Conservation (phyloP, 139 green algal species). For the Asterochloris erici region DNA sequence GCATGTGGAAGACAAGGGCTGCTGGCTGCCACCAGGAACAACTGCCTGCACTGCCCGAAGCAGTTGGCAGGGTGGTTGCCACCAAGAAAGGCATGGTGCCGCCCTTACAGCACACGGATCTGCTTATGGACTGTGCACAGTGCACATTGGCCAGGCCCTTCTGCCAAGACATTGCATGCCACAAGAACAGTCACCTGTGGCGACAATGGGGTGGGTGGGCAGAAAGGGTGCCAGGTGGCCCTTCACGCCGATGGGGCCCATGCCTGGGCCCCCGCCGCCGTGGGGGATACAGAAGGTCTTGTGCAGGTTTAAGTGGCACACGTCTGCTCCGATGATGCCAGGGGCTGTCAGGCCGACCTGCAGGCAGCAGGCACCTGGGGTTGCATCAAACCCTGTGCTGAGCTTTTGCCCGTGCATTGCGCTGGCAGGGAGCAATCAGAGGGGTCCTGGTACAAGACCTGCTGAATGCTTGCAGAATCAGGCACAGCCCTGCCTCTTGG, state of each 20-base stretch:
- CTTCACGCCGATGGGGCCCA: slow-evolving; percentile 84
- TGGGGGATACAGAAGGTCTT: slow-evolving; percentile 99
- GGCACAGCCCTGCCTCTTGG: no score
- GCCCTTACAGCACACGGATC: not conserved
- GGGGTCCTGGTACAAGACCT: no score
- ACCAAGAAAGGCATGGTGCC: no score
- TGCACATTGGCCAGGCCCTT: not conserved
- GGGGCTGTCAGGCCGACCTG: slow-evolving; percentile 96
- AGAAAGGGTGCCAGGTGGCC: slow-evolving; percentile 96
- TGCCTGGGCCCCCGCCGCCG: slow-evolving; percentile 88
- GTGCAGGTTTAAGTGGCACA: slow-evolving; percentile 99
- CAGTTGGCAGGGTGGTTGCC: no score
- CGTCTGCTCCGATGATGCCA: slow-evolving; percentile 96
- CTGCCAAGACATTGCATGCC: not conserved
- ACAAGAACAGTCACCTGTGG: slow-evolving; percentile 59
- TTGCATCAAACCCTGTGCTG: no score
- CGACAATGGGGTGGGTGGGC: slow-evolving; percentile 87
- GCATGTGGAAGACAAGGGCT: no score
- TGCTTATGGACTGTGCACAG: no score
- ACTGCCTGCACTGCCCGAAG: no score
- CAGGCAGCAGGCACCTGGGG: not conserved
- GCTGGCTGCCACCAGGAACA: no score
- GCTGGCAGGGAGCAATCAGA: no score
- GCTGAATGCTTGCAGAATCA: no score
- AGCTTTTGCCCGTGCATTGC: no score